A percentile compares a stretch with the other conserved stretches of the same genome.
phyloP scores from a whole-genome alignment of 192 early-diverging fungal species.

The Backusella circina region DNA sequence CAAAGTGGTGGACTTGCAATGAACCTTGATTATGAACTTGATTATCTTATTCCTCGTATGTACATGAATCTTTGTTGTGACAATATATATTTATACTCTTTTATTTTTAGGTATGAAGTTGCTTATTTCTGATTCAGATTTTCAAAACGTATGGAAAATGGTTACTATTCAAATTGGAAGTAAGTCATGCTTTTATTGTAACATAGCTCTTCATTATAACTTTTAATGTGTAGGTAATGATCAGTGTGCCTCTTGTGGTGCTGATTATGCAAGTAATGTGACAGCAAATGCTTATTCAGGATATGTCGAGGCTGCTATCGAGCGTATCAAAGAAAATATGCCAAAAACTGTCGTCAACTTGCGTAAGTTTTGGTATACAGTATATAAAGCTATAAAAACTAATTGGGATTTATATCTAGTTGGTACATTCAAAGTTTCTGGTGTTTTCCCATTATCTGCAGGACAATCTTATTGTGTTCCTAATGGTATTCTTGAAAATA shows the following conservation, averaged over 20 bases:
- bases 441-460: slow-evolving; percentile 3
- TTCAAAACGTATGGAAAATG: slow-evolving; percentile 9
- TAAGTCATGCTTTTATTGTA: background rate
- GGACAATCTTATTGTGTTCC: slow-evolving; percentile 2
- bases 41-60: slow-evolving; percentile 35
- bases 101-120: background rate
- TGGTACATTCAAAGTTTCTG: background rate
- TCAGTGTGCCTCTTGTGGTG: slow-evolving; percentile 13
- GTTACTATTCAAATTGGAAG: slow-evolving; percentile 20
- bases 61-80: background rate
- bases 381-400: background rate
- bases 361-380: slow-evolving; percentile 6
- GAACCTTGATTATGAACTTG: slow-evolving; percentile 44
- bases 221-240: slow-evolving; percentile 12
- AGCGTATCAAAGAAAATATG: slow-evolving; percentile 7
- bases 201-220: background rate
- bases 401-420: background rate
- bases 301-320: slow-evolving; percentile 12
- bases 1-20: slow-evolving; percentile 44
- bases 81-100: background rate
- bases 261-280: background rate
- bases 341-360: slow-evolving; percentile 18
- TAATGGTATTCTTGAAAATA: background rate
- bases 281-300: slow-evolving; percentile 3
- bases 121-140: background rate